Conservation (phyloP, 108 stramenopile genomes). For the Schizochytrium sp. region DNA sequence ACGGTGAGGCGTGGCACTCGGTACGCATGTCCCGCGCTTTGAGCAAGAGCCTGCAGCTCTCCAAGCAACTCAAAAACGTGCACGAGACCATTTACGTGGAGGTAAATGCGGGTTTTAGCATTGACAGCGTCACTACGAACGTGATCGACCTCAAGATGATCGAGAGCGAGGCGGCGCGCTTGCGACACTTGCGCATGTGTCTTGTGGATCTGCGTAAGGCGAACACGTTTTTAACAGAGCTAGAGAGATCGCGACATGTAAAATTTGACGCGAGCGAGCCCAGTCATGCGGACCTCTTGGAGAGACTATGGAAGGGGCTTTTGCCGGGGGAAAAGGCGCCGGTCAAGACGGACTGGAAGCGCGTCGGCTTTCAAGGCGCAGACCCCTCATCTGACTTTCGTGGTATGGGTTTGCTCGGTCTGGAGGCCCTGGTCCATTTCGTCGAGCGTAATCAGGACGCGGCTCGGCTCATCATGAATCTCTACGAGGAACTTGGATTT, state of each 20-base stretch:
- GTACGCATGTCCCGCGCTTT: background rate
- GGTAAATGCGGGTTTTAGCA: background rate
- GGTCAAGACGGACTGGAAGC: background rate
- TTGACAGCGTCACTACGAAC: background rate
- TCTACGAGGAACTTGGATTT: background rate
- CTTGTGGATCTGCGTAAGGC: background rate
- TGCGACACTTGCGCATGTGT: background rate
- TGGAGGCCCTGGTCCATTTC: background rate
- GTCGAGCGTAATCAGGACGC: background rate
- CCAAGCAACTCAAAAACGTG: background rate
- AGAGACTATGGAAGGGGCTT: background rate
- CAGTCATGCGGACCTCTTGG: background rate
- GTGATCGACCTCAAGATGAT: background rate
- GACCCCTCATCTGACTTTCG: background rate
- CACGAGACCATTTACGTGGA: background rate
- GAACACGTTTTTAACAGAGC: background rate
- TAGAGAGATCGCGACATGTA: background rate
- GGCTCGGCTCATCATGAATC: background rate
- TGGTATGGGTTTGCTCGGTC: background rate
- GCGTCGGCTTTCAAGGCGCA: background rate
- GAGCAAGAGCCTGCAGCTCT: background rate
- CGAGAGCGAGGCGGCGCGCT: background rate
- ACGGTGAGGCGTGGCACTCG: conserved; percentile 1
- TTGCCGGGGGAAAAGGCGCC: background rate
- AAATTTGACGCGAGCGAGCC: background rate